A percentile compares a stretch with the other conserved stretches of the same genome.
phyloP scores from a whole-genome alignment of 2,329 filamentous ascomycete species.

The Coniochaeta ligniaria region DNA sequence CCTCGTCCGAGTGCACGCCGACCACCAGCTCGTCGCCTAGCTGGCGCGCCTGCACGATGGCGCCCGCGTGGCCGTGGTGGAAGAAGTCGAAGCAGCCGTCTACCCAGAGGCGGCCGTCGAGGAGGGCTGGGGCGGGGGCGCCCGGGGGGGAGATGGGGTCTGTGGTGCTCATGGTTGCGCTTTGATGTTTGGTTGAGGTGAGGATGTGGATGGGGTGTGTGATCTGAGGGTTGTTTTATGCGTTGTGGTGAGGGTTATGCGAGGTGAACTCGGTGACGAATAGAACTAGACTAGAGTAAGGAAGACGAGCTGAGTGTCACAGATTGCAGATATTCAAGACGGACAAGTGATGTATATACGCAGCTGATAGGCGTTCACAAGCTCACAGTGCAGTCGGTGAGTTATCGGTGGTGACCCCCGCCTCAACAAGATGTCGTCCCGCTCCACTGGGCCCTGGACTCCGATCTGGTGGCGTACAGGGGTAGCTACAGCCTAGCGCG shows the following conservation, averaged over 20 bases:
- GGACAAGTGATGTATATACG: not conserved
- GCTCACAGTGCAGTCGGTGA: not conserved
- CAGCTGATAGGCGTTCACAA: not conserved
- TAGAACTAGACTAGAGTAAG: too few relatives aligned
- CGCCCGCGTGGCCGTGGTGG: conserved; percentile 95
- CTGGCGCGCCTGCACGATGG: conserved; percentile 91
- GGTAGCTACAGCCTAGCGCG: not conserved
- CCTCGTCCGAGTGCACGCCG: conserved; percentile 91
- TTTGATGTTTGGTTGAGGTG: not conserved
- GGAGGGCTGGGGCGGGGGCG: conserved; percentile 44
- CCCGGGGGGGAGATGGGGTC: conserved; percentile 26
- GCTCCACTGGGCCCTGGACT: not conserved
- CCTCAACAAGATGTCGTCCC: not conserved
- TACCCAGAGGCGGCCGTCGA: conserved; percentile 82
- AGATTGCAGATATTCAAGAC: not conserved
- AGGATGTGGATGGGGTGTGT: not conserved
- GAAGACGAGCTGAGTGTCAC: not conserved
- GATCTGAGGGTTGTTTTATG: not conserved
- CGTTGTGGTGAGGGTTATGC: not conserved
- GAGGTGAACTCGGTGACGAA: not conserved
- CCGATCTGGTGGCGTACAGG: not conserved
- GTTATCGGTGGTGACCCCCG: not conserved
- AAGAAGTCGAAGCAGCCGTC: conserved; percentile 99
- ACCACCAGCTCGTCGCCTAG: conserved; percentile 84
- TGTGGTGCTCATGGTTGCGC: conserved; percentile 10